Evolutionary conservation across 495 filamentous ascomycete species (phyloP), one percentile per base, ranked within the genome.

Genomic region (Podospora anserina): DNA sequence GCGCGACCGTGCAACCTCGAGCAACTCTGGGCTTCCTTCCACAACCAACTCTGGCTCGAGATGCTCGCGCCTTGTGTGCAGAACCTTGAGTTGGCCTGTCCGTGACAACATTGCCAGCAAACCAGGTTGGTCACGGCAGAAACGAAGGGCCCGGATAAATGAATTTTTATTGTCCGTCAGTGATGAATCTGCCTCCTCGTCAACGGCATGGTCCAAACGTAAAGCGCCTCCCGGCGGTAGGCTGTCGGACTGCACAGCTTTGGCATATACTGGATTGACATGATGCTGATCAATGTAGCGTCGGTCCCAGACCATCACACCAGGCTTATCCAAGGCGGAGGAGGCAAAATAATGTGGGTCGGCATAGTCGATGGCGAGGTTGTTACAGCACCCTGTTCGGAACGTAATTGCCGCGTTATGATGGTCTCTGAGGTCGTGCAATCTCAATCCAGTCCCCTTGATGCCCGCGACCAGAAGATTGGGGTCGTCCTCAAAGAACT

Each of bases 281-380:
- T 77, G 68, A 9, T 78, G 72, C 11, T 87, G 84, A 34, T 82
- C 74, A 9, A 88, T 85, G 60, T 88, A 88, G 16, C 95, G 89
- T 19, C 89, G 87, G 77, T 99, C 95, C 95, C 95, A 99, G 18
- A 98, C 84, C 69, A 90, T 91, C 65, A 98, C 85, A 78, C 77
- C 96, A 83, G 74, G 88, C 78, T 74, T 87, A 76, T 77, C 84
- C 15, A 91, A 80, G 13, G 87, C 87, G n/a, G 91, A 92, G 5
- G 93, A 96, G 0, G 93, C 92, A 77, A 98, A 97, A 74, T 97
- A 97, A 73, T 97, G 97, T 73, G 92, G 88, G 77, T 98, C 92
- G 13, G 90, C 83, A 71, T 90, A 91, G 77, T 99, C 92, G 68
- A 98, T 93, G 30, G 93, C 89, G 61, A 98, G 78, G 69, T 97